Evolutionary conservation across 1,284 basidiomycete genomes (phyloP), one percentile per base, ranked within the genome.

Genomic region (Ustilago esculenta): DNA sequence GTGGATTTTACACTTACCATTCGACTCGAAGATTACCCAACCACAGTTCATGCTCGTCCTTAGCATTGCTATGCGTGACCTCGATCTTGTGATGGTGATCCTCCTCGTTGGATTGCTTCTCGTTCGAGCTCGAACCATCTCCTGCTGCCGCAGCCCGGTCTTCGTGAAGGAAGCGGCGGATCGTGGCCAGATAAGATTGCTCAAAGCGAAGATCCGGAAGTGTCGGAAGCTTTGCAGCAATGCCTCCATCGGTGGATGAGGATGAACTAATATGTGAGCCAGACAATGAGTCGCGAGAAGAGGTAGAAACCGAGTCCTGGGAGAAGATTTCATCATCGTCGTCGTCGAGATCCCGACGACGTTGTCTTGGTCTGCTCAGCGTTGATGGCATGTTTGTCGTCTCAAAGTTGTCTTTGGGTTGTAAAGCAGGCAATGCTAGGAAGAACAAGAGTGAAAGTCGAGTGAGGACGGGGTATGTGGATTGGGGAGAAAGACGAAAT

Each of bases 201-300:
- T 78, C 76, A 39, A 78, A 78, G 21, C 76, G 66, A 17, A 78
- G 54, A 36, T 78, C 76, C 6, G 76, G 76, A 1, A 78, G 49
- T 2, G 63, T 59, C 4, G 63, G 58, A 0, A 71, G 43, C 25
- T 66, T 57, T 3, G 49, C 17, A 6, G 35, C 20, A 17, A 45
- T 10, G 17, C 29, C 48, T 4, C 18, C 20, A 10, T 56, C 37
- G 15, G 42, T 30, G 10, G 51, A 53, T 0, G 47, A 32, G 0
- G 46, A 46, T n/a, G 53, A 60, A n/a, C 42, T 36, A n/a, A n/a
- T n/a, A n/a, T n/a, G n/a, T n/a, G n/a, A n/a, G n/a, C n/a, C n/a
- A n/a, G n/a, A n/a, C n/a, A n/a, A n/a, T n/a, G n/a, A n/a, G n/a
- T n/a, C n/a, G 18, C 7, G 18, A 9, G 49, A 51, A 1, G 60